phyloP scores from a whole-genome alignment of 306 rosid genomes.

The Aeschynomene evenia region DNA sequence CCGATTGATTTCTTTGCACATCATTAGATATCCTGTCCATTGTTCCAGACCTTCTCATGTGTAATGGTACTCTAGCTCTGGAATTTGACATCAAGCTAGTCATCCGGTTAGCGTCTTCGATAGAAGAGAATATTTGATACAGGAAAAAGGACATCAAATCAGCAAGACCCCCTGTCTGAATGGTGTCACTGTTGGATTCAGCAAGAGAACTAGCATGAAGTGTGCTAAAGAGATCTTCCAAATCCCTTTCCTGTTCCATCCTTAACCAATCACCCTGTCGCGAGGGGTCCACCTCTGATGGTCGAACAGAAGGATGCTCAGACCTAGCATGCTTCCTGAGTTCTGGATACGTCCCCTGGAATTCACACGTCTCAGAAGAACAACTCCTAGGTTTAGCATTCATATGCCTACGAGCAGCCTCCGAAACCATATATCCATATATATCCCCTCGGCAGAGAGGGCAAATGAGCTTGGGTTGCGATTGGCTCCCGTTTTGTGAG shows the following conservation, averaged over 20 bases:
- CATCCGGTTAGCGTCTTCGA: slow-evolving; percentile 27
- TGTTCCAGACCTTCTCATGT: slow-evolving; percentile 42
- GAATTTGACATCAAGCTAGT: slow-evolving; percentile 31
- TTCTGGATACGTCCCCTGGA: slow-evolving; percentile 65
- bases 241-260: slow-evolving; percentile 64
- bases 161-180: slow-evolving; percentile 18
- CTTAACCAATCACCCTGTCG: slow-evolving; percentile 62
- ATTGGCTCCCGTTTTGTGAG: slow-evolving; percentile 36
- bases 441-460: slow-evolving; percentile 87
- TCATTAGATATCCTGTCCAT: slow-evolving; percentile 35
- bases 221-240: slow-evolving; percentile 61
- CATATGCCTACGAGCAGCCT: slow-evolving; percentile 66
- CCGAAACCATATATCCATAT: slow-evolving; percentile 61
- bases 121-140: slow-evolving; percentile 33
- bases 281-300: slow-evolving; percentile 66
- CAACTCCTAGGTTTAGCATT: slow-evolving; percentile 66
- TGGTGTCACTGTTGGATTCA: slow-evolving; percentile 26
- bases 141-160: slow-evolving; percentile 42
- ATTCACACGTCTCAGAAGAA: slow-evolving; percentile 68
- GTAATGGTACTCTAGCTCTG: slow-evolving; percentile 40
- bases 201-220: slow-evolving; percentile 42
- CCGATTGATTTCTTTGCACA: slow-evolving; percentile 32
- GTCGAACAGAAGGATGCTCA: slow-evolving; percentile 72
- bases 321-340: slow-evolving; percentile 82
- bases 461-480: slow-evolving; percentile 50